phyloP scores from a whole-genome alignment of 805 yeast genomes.

The Yamadazyma ubonensis region DNA sequence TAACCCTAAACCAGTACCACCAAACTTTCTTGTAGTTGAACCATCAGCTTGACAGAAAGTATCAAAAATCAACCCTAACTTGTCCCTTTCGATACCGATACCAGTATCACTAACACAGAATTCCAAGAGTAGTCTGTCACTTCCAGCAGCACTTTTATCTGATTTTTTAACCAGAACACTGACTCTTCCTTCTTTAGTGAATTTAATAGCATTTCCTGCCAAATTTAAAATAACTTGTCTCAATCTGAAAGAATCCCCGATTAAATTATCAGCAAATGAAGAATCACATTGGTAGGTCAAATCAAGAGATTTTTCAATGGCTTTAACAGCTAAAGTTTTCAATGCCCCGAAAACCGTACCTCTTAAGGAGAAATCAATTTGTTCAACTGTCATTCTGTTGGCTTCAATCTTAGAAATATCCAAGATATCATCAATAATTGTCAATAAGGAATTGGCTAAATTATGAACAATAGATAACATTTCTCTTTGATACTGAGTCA shows the following conservation, averaged over 20 bases:
- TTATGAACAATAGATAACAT: constrained; percentile 89
- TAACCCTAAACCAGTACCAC: constrained; percentile 89
- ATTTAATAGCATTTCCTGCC: constrained; percentile 88
- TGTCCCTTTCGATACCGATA: constrained; percentile 84
- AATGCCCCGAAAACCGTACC: constrained; percentile 89
- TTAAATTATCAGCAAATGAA: constrained; percentile 80
- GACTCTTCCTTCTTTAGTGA: constrained; percentile 80
- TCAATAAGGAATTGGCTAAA: constrained; percentile 78
- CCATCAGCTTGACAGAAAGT: constrained; percentile 95
- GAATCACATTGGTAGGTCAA: constrained; percentile 79
- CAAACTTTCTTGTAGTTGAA: constrained; percentile 87
- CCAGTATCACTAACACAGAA: constrained; percentile 90
- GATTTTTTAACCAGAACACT: constrained; percentile 68
- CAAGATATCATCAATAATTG: constrained; percentile 85
- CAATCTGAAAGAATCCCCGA: constrained; percentile 86
- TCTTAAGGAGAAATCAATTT: constrained; percentile 79
- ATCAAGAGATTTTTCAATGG: constrained; percentile 81
- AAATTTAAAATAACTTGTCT: constrained; percentile 83
- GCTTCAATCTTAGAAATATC: constrained; percentile 95
- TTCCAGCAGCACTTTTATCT: constrained; percentile 28
- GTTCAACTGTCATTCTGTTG: constrained; percentile 88
- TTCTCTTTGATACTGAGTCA: constrained; percentile 88
- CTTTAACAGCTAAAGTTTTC: constrained; percentile 85
- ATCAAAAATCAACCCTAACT: constrained; percentile 80
- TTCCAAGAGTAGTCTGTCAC: constrained; percentile 57